A percentile compares a stretch with the other conserved stretches of the same genome.
Evolutionary conservation across 2,329 filamentous ascomycete genomes (phyloP).

Genomic region (Lecanicillium sp.): DNA sequence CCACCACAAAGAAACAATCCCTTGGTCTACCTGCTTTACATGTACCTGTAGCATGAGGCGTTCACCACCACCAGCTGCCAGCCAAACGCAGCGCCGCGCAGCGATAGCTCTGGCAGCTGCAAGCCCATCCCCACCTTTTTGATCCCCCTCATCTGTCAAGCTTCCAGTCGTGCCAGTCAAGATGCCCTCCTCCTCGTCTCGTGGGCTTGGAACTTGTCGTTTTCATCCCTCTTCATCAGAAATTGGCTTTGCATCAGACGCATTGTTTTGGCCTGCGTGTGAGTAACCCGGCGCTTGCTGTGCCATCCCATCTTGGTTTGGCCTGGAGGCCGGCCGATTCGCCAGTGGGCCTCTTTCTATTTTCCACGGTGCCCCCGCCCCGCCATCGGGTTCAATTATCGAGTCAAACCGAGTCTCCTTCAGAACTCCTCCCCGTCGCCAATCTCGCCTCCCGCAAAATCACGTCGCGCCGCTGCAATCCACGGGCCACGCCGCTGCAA

Average conservation of each 20-base stretch:
- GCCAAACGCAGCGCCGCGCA: too few species aligned
- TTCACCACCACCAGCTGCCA: background rate
- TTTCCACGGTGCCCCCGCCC: conserved; percentile 6
- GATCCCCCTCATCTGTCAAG: conserved; percentile 12
- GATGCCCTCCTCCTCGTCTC: background rate
- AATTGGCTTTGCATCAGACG: background rate
- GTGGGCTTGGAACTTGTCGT: background rate
- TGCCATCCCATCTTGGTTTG: conserved; percentile 6
- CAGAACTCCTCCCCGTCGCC: background rate
- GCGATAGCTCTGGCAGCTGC: background rate
- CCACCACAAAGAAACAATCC: background rate
- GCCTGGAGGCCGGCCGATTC: conserved; percentile 11
- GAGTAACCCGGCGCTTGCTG: background rate
- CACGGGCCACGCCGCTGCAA: background rate
- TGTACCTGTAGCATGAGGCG: background rate
- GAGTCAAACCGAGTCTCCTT: conserved; percentile 8
- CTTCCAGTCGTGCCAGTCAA: background rate
- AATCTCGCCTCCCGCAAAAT: background rate
- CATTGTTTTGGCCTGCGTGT: background rate
- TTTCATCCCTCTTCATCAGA: conserved; percentile 6
- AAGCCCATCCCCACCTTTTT: conserved; percentile 10
- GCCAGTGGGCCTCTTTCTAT: conserved; percentile 2
- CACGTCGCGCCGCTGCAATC: background rate
- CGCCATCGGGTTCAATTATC: conserved; percentile 11
- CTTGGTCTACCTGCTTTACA: background rate